Evolutionary conservation across 768 basidiomycete species (phyloP).

Genomic region (Crucibulum laeve): DNA sequence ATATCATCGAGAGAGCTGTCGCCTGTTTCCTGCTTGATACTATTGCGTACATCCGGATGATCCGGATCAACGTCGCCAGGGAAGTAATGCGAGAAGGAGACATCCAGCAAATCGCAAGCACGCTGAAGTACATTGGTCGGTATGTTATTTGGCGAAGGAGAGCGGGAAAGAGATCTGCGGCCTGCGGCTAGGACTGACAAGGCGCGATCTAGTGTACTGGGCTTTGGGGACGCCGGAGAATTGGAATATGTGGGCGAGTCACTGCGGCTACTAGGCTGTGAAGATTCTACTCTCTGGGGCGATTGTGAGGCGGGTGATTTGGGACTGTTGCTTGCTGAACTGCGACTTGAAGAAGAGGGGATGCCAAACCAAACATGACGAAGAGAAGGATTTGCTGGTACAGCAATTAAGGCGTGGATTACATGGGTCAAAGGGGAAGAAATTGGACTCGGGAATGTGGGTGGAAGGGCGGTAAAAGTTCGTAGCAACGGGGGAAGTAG

Average conservation of each 20-base stretch:
- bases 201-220: conserved; percentile 54
- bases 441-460: conserved; percentile 59
- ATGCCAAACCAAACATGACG: conserved; percentile 62
- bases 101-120: conserved; percentile 65
- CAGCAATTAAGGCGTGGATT: conserved; percentile 75
- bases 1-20: conserved; percentile 72
- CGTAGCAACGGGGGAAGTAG: conserved; percentile 70
- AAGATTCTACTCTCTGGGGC: conserved; percentile 22
- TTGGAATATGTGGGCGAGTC: conserved; percentile 30
- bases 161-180: conserved; percentile 46
- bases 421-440: conserved; percentile 73
- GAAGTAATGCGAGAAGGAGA: conserved; percentile 56
- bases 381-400: conserved; percentile 62
- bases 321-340: conserved; percentile 28
- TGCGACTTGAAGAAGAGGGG: conserved; percentile 26
- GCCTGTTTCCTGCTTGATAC: conserved; percentile 38
- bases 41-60: conserved; percentile 53
- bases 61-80: conserved; percentile 64
- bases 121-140: conserved; percentile 52
- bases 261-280: conserved; percentile 30
- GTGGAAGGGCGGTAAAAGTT: conserved; percentile 63
- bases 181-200: conserved; percentile 49
- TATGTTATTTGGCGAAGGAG: conserved; percentile 36
- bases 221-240: conserved; percentile 27
- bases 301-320: conserved; percentile 30